Conservation (phyloP, 768 basidiomycete genomes). For the Boletus rubescentipes region DNA sequence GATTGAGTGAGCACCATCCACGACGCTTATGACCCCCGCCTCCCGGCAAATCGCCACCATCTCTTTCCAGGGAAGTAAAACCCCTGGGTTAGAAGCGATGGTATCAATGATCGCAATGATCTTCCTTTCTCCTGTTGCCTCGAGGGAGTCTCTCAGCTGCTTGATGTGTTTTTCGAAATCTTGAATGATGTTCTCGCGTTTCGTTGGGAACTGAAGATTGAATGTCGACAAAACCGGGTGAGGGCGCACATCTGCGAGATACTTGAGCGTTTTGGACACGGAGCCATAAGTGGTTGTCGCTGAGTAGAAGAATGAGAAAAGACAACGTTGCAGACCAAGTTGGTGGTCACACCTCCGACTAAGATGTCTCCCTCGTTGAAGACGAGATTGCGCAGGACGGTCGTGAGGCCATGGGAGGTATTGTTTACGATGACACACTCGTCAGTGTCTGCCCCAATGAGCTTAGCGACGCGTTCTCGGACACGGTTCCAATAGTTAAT, state of each 20-base stretch:
- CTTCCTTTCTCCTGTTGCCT: conserved; percentile 36
- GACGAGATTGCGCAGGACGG: conserved; percentile 62
- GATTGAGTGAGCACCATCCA: conserved; percentile 80
- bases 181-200: conserved; percentile 54
- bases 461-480: conserved; percentile 46
- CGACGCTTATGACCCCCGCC: conserved; percentile 60
- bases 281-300: conserved; percentile 60
- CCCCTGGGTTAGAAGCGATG: conserved; percentile 62
- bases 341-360: conserved; percentile 37
- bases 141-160: conserved; percentile 24
- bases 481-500: conserved; percentile 36
- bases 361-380: conserved; percentile 58
- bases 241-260: conserved; percentile 54
- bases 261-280: conserved; percentile 48
- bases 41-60: conserved; percentile 64
- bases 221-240: conserved; percentile 53
- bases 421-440: conserved; percentile 51
- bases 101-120: conserved; percentile 70
- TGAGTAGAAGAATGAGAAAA: conserved; percentile 21
- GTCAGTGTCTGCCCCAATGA: conserved; percentile 51
- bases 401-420: conserved; percentile 47
- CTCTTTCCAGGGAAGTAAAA: conserved; percentile 67
- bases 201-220: conserved; percentile 52
- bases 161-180: conserved; percentile 42
- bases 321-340: conserved; percentile 3